Conservation (phyloP, 2,329 filamentous ascomycete species). For the Aspergillus tubingensis region DNA sequence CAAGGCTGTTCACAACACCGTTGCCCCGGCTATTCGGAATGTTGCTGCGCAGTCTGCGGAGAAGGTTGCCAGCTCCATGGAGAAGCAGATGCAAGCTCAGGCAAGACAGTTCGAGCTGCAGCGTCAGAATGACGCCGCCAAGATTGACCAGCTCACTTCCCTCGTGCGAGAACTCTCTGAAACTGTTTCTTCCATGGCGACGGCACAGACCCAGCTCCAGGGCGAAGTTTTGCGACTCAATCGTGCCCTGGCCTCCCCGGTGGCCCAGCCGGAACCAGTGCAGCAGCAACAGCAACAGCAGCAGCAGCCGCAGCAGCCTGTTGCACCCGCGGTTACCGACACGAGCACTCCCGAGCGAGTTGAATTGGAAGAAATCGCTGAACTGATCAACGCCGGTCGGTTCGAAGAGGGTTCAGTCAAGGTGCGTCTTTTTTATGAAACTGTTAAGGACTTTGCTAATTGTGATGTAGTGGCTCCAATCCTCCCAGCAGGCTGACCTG, state of each 20-base stretch:
- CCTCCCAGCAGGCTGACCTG: constrained; percentile 58
- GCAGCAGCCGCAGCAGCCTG: constrained; percentile 14
- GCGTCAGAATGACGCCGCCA: constrained; percentile 57
- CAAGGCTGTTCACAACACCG: constrained; percentile 60
- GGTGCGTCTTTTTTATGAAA: constrained; percentile 30
- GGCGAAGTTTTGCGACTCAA: constrained; percentile 42
- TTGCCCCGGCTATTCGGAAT: constrained; percentile 67
- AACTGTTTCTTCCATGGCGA: constrained; percentile 47
- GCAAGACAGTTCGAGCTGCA: constrained; percentile 54
- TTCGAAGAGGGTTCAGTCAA: constrained; percentile 51
- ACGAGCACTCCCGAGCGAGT: constrained; percentile 38
- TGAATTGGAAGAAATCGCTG: constrained; percentile 46
- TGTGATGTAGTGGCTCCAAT: constrained; percentile 59
- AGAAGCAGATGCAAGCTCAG: constrained; percentile 59
- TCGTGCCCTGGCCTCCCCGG: constrained; percentile 29
- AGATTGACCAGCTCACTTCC: constrained; percentile 61
- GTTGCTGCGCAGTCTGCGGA: constrained; percentile 68
- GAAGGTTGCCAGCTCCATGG: constrained; percentile 67
- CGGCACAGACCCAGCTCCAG: constrained; percentile 45
- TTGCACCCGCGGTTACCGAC: constrained; percentile 16
- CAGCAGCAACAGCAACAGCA: constrained; percentile 21
- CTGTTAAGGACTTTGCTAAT: constrained; percentile 19
- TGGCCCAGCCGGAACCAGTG: constrained; percentile 22
- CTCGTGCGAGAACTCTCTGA: constrained; percentile 59
- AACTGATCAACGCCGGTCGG: constrained; percentile 41